Conservation (phyloP, 495 filamentous ascomycete species). For the Penicillium simplicissimum region DNA sequence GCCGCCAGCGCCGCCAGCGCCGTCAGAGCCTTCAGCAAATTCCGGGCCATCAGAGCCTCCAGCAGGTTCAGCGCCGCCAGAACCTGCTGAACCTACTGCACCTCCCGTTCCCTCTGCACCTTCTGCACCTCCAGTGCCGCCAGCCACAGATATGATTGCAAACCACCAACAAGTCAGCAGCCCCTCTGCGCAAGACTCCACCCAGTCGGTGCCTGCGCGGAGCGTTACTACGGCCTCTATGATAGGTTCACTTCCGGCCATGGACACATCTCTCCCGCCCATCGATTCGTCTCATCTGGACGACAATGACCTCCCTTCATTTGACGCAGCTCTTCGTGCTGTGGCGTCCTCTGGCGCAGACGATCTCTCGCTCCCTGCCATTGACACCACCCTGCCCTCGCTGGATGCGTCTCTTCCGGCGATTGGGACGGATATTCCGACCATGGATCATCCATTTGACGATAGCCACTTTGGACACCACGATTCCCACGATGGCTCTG, state of each 20-base stretch:
- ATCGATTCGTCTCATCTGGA: slow-evolving; percentile 22
- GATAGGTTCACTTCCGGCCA: slow-evolving; percentile 25
- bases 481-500: slow-evolving; percentile 19
- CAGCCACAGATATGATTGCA: slow-evolving; percentile 9
- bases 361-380: slow-evolving; percentile 41
- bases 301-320: slow-evolving; percentile 35
- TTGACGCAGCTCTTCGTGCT: slow-evolving; percentile 37
- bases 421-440: slow-evolving; percentile 36
- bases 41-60: neutral
- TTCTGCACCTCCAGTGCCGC: neutral
- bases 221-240: slow-evolving; percentile 18
- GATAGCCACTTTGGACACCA: slow-evolving; percentile 23
- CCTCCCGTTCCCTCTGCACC: neutral
- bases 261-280: slow-evolving; percentile 23
- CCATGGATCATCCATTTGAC: slow-evolving; percentile 31
- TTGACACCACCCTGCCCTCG: slow-evolving; percentile 39
- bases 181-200: slow-evolving; percentile 1
- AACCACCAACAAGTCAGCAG: neutral
- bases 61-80: neutral
- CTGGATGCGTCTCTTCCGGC: slow-evolving; percentile 41
- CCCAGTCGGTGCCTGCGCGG: slow-evolving; percentile 3
- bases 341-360: slow-evolving; percentile 25
- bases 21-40: neutral
- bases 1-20: slow-evolving; percentile 2
- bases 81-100: neutral